phyloP scores from a whole-genome alignment of 1,139 yeast species.

The Debaryomyces sp. region DNA sequence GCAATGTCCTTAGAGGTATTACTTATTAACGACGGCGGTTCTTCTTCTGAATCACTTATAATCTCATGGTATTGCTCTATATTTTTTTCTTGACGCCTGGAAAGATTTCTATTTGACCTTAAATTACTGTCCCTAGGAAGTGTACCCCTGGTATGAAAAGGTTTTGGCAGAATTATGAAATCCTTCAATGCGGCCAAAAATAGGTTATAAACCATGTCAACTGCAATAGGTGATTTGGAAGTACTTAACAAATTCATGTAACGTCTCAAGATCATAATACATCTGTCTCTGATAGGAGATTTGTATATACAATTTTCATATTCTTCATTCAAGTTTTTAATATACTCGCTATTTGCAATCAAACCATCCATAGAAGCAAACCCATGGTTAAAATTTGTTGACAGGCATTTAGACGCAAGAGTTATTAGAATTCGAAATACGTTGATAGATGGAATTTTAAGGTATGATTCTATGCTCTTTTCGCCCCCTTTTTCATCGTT shows the following conservation, averaged over 20 bases:
- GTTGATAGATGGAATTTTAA: slow-evolving; percentile 25
- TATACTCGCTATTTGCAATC: slow-evolving; percentile 14
- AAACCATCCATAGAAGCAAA: slow-evolving; percentile 20
- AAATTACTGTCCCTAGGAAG: background rate
- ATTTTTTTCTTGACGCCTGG: background rate
- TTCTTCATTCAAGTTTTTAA: slow-evolving; percentile 22
- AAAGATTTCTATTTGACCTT: background rate
- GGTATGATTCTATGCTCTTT: background rate
- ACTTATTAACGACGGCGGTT: slow-evolving; percentile 12
- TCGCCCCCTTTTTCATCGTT: slow-evolving; percentile 7
- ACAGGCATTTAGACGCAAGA: slow-evolving; percentile 29
- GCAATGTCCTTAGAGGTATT: slow-evolving; percentile 16
- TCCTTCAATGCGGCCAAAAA: background rate
- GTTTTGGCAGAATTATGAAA: background rate
- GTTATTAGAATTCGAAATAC: slow-evolving; percentile 35
- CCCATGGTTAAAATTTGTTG: slow-evolving; percentile 27
- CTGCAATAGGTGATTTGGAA: background rate
- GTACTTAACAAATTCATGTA: background rate
- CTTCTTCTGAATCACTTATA: slow-evolving; percentile 34
- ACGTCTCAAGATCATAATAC: slow-evolving; percentile 14
- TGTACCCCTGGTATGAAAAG: slow-evolving; percentile 1
- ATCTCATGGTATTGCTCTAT: slow-evolving; percentile 12
- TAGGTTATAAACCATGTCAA: background rate
- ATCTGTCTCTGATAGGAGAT: slow-evolving; percentile 25
- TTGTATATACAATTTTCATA: slow-evolving; percentile 23